Evolutionary conservation across 2,329 filamentous ascomycete species (phyloP), one percentile per base, ranked within the genome.

Genomic region (Cladophialophora bantiana): DNA sequence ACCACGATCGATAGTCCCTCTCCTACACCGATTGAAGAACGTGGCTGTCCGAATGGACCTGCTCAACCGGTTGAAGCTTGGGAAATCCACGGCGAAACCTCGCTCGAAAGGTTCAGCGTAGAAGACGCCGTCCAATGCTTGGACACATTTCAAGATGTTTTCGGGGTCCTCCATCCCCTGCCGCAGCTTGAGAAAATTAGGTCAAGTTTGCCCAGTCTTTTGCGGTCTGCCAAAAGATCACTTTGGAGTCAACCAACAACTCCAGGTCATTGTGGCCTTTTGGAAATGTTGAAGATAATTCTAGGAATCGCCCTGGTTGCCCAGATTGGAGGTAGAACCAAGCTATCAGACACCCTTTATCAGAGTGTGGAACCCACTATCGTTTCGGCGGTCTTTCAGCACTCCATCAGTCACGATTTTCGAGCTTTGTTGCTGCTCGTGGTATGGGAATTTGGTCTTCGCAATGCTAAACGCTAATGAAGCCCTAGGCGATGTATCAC

Each of bases 271-370:
- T 64, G 62, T 59, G 62, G 62, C 15, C 56, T 64, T 4, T 13
- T 64, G 34, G 62, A 64, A 18, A 64, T 64, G 36, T 18, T 59
- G 55, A 64, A 64, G 35, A 42, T 64, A 7, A 64, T 59, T 34
- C 20, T 64, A 18, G 62, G 55, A 42, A 45, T 56, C 26, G 56
- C 42, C 26, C 34, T 64, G 18, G 56, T 59, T 12, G 34, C 48
- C 6, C 31, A 59, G 36, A 40, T 12, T n/a, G 62, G 62, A 2
- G 35, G 26, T 7, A 57, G 48, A 36, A 64, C 42, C 45, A 58
- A 40, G 18, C 9, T 64, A n/a, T 53, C 62, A 10, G 48, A 53
- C 13, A 20, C 42, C 3, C 45, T 64, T 26, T 64, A 64, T 38
- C 40, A 53, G 34, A 59, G 55, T 13, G 62, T 64, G 4, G 42